phyloP scores from a whole-genome alignment of 73 alveolate species.

The Chromera velia region DNA sequence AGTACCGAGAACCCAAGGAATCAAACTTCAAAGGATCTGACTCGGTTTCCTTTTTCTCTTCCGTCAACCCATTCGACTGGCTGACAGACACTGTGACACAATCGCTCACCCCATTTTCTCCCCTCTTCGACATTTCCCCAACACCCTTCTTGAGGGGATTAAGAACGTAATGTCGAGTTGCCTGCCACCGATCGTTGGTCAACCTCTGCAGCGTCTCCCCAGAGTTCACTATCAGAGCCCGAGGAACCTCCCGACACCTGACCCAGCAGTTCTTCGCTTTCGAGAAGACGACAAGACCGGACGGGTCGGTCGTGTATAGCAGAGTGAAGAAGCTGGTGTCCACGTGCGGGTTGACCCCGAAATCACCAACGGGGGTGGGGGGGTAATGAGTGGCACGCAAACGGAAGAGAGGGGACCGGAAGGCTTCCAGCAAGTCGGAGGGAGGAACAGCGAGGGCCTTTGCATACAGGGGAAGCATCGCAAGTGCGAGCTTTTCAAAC shows the following conservation, averaged over 20 bases:
- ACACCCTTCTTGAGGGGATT: not conserved
- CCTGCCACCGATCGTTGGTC: not conserved
- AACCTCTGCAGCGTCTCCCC: slow-evolving; percentile 3
- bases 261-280: slow-evolving; percentile 5
- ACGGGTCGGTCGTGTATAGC: slow-evolving; percentile 1
- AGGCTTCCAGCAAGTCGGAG: not conserved
- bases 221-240: not conserved
- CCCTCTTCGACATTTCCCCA: not conserved
- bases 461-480: not conserved
- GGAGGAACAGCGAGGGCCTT: not conserved
- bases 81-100: not conserved
- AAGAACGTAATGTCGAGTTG: slow-evolving; percentile 9
- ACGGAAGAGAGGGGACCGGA: not conserved
- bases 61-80: not conserved
- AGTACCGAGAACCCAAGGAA: not conserved
- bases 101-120: not conserved
- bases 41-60: not conserved
- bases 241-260: not conserved
- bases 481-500: not conserved
- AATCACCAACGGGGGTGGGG: not conserved
- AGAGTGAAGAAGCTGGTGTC: slow-evolving; percentile 10
- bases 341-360: slow-evolving; percentile 9
- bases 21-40: too few species aligned
- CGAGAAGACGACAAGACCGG: not conserved
- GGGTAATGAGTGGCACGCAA: not conserved